Conservation (phyloP, 148 eudicot species). For the Fagopyrum esculentum region DNA sequence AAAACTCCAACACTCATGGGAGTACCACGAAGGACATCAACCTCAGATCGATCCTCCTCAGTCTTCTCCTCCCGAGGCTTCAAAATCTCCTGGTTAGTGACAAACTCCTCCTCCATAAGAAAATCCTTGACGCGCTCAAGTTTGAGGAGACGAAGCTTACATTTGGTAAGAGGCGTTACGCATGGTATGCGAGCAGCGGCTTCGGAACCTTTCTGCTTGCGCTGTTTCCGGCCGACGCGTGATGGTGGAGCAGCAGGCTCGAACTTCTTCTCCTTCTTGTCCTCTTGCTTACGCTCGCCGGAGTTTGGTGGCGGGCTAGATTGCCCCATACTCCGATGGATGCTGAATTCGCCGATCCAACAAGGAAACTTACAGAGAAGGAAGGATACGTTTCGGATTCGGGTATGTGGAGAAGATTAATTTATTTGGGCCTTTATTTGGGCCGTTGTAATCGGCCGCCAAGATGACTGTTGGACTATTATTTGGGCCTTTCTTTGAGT, state of each 20-base stretch:
- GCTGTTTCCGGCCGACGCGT: constrained; percentile 12
- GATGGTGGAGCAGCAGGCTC: constrained; percentile 12
- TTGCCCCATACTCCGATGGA: constrained; percentile 8
- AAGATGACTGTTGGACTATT: neutral
- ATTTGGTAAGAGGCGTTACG: constrained; percentile 10
- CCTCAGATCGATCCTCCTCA: constrained; percentile 13
- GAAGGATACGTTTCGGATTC: neutral
- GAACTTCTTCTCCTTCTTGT: constrained; percentile 16
- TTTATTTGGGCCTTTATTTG: neutral
- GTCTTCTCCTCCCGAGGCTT: constrained; percentile 14
- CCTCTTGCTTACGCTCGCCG: constrained; percentile 7
- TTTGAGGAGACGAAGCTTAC: constrained; percentile 12
- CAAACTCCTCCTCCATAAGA: constrained; percentile 16
- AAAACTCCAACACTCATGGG: constrained; percentile 12
- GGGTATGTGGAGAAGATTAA: neutral
- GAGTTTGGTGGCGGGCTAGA: constrained; percentile 4
- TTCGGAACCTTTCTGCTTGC: constrained; percentile 11
- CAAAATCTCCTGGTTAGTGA: constrained; percentile 6
- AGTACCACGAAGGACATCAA: constrained; percentile 12
- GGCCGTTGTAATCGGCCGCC: neutral
- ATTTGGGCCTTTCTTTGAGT: neutral
- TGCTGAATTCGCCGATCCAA: neutral
- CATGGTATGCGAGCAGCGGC: constrained; percentile 8
- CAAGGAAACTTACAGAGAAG: neutral
- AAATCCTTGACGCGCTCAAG: constrained; percentile 13